Base-by-base conservation (phyloP, 345 rosid species). In the Eutrema japonicum region DNA sequence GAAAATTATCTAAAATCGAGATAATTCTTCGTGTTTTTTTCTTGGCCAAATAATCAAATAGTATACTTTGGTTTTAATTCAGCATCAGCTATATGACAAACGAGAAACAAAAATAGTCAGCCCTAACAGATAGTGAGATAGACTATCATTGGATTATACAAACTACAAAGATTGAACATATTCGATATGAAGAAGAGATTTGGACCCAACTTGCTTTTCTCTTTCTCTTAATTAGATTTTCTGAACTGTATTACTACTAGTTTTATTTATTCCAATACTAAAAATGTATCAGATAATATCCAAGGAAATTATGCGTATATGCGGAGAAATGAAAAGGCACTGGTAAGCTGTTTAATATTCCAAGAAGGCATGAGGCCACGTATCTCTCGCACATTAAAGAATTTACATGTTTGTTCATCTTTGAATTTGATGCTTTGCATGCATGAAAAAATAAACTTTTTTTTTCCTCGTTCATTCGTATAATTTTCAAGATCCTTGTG, bases 221-320 rank as follows among this genome's bases (percentile, higher is more conserved):
- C 35, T 18, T 55, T 22, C 38, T 18, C 22, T 18, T 18, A 13
- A 16, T 4, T 32, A 56, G 46, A 70, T 70, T 57, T 70, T 56
- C 66, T 16, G 35, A 54, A 61, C 62, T 32, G 8, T 37, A 61
- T 27, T 70, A 5, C 53, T 45, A 5, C 53, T 45, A 27, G 37
- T 45, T 36, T 8, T 43, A 10, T 29, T 53, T 45, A 27, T 76
- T 18, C 42, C 10, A 37, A 38, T 22, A 33, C 7, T 32, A 60
- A 22, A 7, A 35, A 45, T 35, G 27, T 68, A 62, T 5, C 45
- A 76, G 62, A 76, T 69, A 76, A 70, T 76, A 76, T 76, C 75
- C 79, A 70, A 38, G 48, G 22, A 76, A 70, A 69, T 54, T 55
- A 70, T 76, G 79, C 79, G 74, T 76, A 76, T 76, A 70, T 70